phyloP scores from a whole-genome alignment of 2,329 filamentous ascomycete genomes.

The Elsinoe batatas region DNA sequence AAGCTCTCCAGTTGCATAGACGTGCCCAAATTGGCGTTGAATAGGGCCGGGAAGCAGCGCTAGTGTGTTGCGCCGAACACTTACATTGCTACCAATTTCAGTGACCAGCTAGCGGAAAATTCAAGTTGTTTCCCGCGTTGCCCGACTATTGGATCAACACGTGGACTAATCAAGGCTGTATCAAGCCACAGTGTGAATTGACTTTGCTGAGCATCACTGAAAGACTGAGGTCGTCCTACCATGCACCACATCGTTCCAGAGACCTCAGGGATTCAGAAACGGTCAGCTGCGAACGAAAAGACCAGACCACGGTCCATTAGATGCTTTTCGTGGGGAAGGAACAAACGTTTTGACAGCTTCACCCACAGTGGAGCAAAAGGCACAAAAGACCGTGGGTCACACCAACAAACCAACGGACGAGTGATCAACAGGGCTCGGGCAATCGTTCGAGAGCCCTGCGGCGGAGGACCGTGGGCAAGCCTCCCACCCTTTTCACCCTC shows the following conservation, averaged over 20 bases:
- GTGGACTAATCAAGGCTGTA: no score
- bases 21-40: not conserved
- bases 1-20: not conserved
- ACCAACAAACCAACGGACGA: not conserved
- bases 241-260: not conserved
- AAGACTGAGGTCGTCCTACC: no score
- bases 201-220: no score
- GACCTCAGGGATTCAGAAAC: not conserved
- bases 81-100: not conserved
- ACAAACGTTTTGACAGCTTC: not conserved
- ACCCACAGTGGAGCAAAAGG: not conserved
- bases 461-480: not conserved
- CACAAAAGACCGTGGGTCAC: not conserved
- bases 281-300: slow-evolving; percentile 3
- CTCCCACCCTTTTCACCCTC: no score
- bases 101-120: no score
- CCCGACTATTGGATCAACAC: no score
- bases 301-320: not conserved
- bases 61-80: not conserved
- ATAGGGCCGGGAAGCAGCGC: not conserved
- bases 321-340: not conserved
- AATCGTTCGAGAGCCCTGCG: not conserved
- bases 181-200: no score
- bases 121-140: no score
- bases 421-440: not conserved